These are phyloP conservation scores for Xylariaceae sp. DNA, from an alignment of 2,329 filamentous ascomycete species.

Conservation along the genomic window DNA sequence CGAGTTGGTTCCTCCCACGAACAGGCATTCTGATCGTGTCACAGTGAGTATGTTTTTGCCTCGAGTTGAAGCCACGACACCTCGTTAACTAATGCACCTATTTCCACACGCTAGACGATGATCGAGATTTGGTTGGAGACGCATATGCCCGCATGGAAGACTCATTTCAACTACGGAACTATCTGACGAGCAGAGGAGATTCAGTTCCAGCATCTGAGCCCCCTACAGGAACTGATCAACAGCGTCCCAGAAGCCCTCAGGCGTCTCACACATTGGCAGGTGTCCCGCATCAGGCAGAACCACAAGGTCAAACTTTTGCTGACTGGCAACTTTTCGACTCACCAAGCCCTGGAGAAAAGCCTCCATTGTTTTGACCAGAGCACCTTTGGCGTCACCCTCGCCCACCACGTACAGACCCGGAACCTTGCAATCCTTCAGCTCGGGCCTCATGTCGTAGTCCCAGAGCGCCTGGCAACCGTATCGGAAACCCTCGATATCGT, in stretches of 20 bases:
- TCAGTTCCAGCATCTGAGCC: not conserved
- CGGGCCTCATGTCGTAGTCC: slow-evolving; percentile 62
- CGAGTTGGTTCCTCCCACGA: too few relatives aligned
- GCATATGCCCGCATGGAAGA: too few relatives aligned
- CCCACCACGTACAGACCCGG: slow-evolving; percentile 69
- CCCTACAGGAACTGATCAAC: slow-evolving; percentile 54
- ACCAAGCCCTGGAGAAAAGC: slow-evolving; percentile 67
- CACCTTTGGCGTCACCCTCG: slow-evolving; percentile 64
- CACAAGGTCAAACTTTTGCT: slow-evolving; percentile 53
- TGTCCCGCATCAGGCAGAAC: slow-evolving; percentile 70
- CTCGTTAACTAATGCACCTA: too few relatives aligned
- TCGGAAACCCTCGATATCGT: slow-evolving; percentile 66
- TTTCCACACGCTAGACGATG: too few relatives aligned
- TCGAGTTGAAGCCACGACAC: too few relatives aligned
- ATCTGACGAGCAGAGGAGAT: too few relatives aligned
- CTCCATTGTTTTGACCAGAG: slow-evolving; percentile 75
- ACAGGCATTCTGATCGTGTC: too few relatives aligned
- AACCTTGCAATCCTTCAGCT: slow-evolving; percentile 51
- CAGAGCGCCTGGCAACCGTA: slow-evolving; percentile 67
- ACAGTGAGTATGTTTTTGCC: too few relatives aligned
- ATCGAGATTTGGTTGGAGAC: too few relatives aligned
- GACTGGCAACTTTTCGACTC: too few relatives aligned
- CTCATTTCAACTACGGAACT: too few relatives aligned
- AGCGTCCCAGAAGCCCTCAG: slow-evolving; percentile 62
- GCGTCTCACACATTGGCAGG: slow-evolving; percentile 78